Base-by-base conservation (phyloP, 768 basidiomycete species). In the Tricholoma sp. region DNA sequence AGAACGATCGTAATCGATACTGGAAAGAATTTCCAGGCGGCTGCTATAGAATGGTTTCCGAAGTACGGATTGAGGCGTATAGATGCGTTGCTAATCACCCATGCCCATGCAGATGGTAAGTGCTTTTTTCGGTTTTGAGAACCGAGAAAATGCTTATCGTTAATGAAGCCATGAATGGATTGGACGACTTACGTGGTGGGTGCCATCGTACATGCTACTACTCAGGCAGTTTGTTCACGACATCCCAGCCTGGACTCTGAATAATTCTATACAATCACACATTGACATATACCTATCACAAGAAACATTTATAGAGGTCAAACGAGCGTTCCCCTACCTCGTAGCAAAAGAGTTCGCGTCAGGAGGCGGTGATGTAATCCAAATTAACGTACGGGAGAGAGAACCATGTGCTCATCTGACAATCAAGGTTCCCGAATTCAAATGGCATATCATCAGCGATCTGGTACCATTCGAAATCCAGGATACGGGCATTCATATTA, bases 131-230 rank as follows among this genome's bases (percentile, higher is more conserved):
- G 34, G 15, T 55, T 3, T 52, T 11, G 12, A 2, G 24, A n/a
- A 28, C 31, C 18, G 6, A 17, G 50, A n/a, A 57, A 15, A 12
- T 59, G 48, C 57, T 34, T 49, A 32, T 49, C 39, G 49, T 47
- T 13, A 51, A 39, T 57, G 18, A 29, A 78, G 93, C 94, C 6
- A 91, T 93, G 75, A 92, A 93, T 64, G 94, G 94, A 3, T 70
- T 96, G 55, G 94, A 96, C 71, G 94, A 96, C 69, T 74, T 95
- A 36, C 78, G 93, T 76, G 88, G 90, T 86, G 59, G 55, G 75
- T 68, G 53, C 7, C 24, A 32, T 56, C 54, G 39, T 17, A n/a
- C 34, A 34, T 58, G 10, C 10, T 32, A 34, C n/a, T 31, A 24
- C 24, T 24, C 24, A 12, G 53, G 34, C 53, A 39, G 41, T 47